These are phyloP conservation scores for Larix kaempferi DNA, from an alignment of 75 land plant genomes.

Conservation along the genomic window DNA sequence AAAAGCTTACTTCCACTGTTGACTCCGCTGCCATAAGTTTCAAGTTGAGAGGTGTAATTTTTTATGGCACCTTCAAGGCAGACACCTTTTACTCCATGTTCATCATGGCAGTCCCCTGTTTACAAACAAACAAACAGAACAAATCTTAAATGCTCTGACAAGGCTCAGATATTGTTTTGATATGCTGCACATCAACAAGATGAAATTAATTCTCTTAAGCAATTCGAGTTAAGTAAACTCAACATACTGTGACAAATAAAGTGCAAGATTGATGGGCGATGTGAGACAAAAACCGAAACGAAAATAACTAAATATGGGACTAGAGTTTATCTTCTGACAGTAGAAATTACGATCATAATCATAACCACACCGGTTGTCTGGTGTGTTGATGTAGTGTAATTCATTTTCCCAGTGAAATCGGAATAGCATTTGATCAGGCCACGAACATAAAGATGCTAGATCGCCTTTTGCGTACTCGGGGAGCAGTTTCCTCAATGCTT, in stretches of 20 bases:
- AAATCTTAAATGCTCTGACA: no score
- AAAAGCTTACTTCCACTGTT: conserved; percentile 6
- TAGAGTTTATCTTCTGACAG: background rate
- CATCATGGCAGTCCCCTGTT: conserved; percentile 82
- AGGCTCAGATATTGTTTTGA: no score
- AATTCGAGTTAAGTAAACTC: no score
- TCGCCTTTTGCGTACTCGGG: conserved; percentile 46
- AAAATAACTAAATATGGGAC: no score
- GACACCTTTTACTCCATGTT: conserved; percentile 40
- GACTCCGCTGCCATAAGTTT: conserved; percentile 15
- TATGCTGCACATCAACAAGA: no score
- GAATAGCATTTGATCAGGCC: conserved; percentile 74
- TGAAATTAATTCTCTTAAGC: no score
- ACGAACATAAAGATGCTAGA: conserved; percentile 58
- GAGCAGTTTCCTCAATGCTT: conserved; percentile 47
- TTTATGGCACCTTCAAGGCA: conserved; percentile 77
- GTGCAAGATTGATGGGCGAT: no score
- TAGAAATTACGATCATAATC: conserved; percentile 27
- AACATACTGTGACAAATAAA: no score
- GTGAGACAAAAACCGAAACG: no score
- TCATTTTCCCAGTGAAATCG: conserved; percentile 57
- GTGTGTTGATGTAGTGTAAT: conserved; percentile 69
- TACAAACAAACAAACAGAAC: background rate
- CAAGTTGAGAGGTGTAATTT: conserved; percentile 68
- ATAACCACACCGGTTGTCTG: conserved; percentile 61